Percentiles rank a stretch among this genome's conserved stretches.
These are phyloP conservation scores for Talinum fruticosum DNA, from an alignment of 148 eudicot genomes.

Conservation along the genomic window DNA sequence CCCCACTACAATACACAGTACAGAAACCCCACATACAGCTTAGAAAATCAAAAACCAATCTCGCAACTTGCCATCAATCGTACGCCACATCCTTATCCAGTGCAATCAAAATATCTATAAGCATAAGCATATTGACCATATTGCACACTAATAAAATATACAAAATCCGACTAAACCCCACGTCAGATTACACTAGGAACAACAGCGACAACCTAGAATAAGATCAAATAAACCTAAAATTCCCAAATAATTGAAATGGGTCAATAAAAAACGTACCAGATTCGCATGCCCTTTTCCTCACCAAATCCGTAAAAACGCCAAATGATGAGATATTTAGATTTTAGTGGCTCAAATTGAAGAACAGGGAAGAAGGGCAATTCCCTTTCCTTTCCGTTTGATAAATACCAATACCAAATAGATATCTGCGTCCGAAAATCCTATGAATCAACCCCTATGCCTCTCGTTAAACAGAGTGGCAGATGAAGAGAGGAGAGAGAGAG, in stretches of 20 bases:
- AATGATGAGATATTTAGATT: not conserved
- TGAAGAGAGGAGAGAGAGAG: not conserved
- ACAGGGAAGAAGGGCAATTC: constrained; percentile 4
- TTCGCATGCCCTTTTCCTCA: constrained; percentile 17
- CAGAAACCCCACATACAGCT: constrained; percentile 24
- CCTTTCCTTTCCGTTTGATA: not conserved
- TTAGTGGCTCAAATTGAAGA: constrained; percentile 13
- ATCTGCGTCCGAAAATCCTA: not conserved
- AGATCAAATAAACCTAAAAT: constrained; percentile 6
- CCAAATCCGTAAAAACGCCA: constrained; percentile 9
- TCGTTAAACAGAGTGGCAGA: not conserved
- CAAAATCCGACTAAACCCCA: constrained; percentile 15
- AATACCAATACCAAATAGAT: not conserved
- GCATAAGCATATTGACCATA: constrained; percentile 9
- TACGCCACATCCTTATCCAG: constrained; percentile 46
- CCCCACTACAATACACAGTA: constrained; percentile 26
- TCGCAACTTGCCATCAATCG: constrained; percentile 35
- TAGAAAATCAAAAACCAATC: constrained; percentile 25
- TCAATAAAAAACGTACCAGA: not conserved
- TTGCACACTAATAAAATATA: not conserved
- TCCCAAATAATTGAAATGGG: constrained; percentile 12
- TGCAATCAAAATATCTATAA: constrained; percentile 21
- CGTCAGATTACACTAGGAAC: constrained; percentile 15
- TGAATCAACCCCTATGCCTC: not conserved
- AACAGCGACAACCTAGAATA: constrained; percentile 19